Evolutionary conservation across 2,329 filamentous ascomycete genomes (phyloP), one percentile per base, ranked within the genome.

Genomic region (Penicillium occitanis): DNA sequence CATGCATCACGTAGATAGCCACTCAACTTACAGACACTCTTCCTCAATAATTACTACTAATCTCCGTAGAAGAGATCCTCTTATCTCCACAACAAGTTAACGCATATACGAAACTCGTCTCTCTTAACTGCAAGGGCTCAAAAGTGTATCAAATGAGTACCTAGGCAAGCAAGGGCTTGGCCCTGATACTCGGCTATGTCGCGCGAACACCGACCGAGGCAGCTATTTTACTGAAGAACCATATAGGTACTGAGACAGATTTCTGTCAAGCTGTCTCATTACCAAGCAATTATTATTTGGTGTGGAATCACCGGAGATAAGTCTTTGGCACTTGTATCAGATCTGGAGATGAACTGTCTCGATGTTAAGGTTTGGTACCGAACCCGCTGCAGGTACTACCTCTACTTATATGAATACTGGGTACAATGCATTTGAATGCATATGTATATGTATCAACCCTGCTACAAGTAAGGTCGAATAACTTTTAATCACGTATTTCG

Each of bases 381-480:
- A 51, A 35, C 11, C 53, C 53, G 33, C 33, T 57, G 53, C 33
- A 57, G n/a, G n/a, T 22, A 57, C 51, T 5, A 30, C 25, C 14
- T 35, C 51, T 55, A 19, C 53, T 37, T 57, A 25, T 37, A 33
- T 60, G 37, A 33, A 60, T 60, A 46, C 5, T 33, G 40, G 35
- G 57, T 60, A 46, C 57, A 30, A n/a, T 35, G 19, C 51, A 55
- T 53, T n/a, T 33, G 3, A 8, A 51, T 58, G 51, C 53, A 57
- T 58, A 64, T 62, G 57, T 60, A 60, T 33, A 46, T 60, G 61
- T 44, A 51, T 19, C 61, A 42, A 33, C 8, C 22, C 61, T 63
- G 61, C 61, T 42, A 25, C 30, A 63, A 63, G 61, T 55, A 63
- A 63, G 61, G 61, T 22, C 19, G 13, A 53, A 6, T 22, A 28